A percentile compares a stretch with the other conserved stretches of the same genome.
phyloP scores from a whole-genome alignment of 805 yeast species.

The Candida maltosa region DNA sequence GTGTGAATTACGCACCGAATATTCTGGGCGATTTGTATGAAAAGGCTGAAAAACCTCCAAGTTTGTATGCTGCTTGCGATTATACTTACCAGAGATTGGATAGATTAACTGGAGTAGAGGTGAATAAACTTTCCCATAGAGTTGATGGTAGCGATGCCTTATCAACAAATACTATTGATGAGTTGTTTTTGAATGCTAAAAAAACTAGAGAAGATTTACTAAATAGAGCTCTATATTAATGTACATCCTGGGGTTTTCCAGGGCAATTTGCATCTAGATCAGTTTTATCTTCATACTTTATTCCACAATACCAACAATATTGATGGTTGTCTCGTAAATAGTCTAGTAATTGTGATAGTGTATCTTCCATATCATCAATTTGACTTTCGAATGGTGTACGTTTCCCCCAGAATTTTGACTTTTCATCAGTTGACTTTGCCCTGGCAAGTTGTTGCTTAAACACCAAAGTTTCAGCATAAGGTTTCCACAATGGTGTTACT shows the following conservation, averaged over 20 bases:
- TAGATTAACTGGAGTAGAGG: conserved; percentile 10
- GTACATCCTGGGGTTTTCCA: conserved; percentile 44
- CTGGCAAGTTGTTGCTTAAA: conserved; percentile 1
- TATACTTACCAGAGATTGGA: conserved; percentile 17
- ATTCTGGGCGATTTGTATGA: conserved; percentile 6
- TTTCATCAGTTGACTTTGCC: conserved; percentile 8
- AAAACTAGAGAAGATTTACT: conserved; percentile 10
- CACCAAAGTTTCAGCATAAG: conserved; percentile 12
- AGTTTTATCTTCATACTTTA: conserved; percentile 25
- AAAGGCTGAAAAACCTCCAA: conserved; percentile 15
- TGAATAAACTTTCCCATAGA: conserved; percentile 7
- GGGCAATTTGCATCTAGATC: conserved; percentile 48
- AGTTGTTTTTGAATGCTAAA: conserved; percentile 13
- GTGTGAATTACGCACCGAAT: conserved; percentile 3
- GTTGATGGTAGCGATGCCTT: conserved; percentile 13
- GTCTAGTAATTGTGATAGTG: conserved; percentile 27
- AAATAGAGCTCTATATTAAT: conserved; percentile 14
- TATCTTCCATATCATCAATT: conserved; percentile 16
- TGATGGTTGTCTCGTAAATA: conserved; percentile 36
- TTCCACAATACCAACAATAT: conserved; percentile 54
- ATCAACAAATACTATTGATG: conserved; percentile 16
- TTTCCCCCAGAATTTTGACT: not conserved
- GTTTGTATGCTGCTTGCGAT: conserved; percentile 14
- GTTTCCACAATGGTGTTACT: conserved; percentile 42
- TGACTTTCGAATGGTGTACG: not conserved